These are phyloP conservation scores for Ceratocystis papillata DNA, from an alignment of 2,329 filamentous ascomycete species.

Conservation along the genomic window DNA sequence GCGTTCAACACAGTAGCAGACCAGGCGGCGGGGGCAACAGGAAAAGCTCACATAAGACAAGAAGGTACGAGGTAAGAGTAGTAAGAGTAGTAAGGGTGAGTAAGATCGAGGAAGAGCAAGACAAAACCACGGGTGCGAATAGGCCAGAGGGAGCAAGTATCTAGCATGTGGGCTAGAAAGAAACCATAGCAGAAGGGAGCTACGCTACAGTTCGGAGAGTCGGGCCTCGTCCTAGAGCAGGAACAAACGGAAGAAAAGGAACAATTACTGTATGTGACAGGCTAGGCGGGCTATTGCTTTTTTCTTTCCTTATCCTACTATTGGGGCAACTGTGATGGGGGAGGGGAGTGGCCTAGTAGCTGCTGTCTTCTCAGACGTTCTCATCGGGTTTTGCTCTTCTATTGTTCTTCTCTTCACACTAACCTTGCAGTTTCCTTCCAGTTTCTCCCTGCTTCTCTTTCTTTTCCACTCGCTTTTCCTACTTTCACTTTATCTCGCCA, in stretches of 20 bases:
- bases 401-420: neutral
- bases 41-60: neutral
- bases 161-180: neutral
- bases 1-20: neutral
- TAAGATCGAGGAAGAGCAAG: neutral
- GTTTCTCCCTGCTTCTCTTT: neutral
- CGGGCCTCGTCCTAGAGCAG: constrained; percentile 3
- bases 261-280: neutral
- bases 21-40: neutral
- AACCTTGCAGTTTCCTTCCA: neutral
- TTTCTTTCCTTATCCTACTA: neutral
- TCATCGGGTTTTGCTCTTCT: neutral
- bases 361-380: neutral
- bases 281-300: neutral
- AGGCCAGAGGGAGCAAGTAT: neutral
- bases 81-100: neutral
- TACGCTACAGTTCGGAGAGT: neutral
- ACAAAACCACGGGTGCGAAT: neutral
- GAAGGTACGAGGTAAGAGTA: neutral
- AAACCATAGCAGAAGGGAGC: neutral
- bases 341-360: too few relatives aligned
- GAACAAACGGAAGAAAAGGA: neutral
- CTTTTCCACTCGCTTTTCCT: neutral
- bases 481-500: neutral
- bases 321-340: too few relatives aligned